Evolutionary conservation across 2,329 filamentous ascomycete genomes (phyloP), one percentile per base, ranked within the genome.

Genomic region (Ophiostoma novo-ulmi): DNA sequence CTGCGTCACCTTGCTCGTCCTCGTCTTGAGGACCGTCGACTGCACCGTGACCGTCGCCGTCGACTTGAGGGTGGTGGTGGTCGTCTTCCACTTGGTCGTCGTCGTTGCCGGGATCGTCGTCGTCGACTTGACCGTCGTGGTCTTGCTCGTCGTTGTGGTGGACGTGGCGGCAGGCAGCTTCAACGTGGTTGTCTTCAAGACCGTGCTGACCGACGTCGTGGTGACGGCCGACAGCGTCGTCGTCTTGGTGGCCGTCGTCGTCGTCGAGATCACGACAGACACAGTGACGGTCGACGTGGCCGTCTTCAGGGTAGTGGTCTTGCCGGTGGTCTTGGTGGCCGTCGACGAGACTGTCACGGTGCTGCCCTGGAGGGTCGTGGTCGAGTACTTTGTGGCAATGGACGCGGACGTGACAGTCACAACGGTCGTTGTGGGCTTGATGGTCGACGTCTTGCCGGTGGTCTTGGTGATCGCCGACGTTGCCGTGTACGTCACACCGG

Each of bases 381-480:
- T 58, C 52, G n/a, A 22, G 52, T 26, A 58, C 52, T 58, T 58
- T 2, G 52, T 58, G 52, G n/a, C 52, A 3, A 26, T 10, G 52
- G 52, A 58, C 52, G 10, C n/a, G n/a, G n/a, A 20, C 22, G 52
- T 58, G 7, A 58, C 52, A 1, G 52, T 58, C 1, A 26, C 52
- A 13, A 26, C 22, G 3, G 52, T 26, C 26, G 66, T 68, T 22
- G 65, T 52, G n/a, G 65, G 38, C 65, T 48, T 44, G n/a, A 48
- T 48, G 13, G 66, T 68, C 20, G 66, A 35, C 22, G 41, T 68
- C 41, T 52, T 52, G 41, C 41, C 41, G 26, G 66, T 68, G 41
- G 66, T 68, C 41, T 52, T 68, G 13, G 66, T 68, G 1, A 35
- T 17, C 41, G 48, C 41, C 22, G 66, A 68, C 66, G 66, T 68